Evolutionary conservation across 371 early-diverging fungal genomes (phyloP).

Genomic region (Fennellomyces sp.): DNA sequence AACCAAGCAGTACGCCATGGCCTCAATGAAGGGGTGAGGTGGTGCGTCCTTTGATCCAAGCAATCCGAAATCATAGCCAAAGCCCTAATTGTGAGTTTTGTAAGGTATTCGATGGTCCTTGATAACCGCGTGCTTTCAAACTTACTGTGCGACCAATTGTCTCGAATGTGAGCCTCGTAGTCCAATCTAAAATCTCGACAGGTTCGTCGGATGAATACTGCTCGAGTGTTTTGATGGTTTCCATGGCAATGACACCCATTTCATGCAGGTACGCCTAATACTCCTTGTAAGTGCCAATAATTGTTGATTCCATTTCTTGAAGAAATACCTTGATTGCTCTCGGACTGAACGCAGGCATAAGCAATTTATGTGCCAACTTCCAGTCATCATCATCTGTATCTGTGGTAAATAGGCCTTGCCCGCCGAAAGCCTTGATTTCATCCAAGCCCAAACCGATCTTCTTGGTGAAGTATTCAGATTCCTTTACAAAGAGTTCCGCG

Average conservation of each 20-base stretch:
- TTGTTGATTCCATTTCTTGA: neutral
- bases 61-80: constrained; percentile 60
- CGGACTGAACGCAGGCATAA: constrained; percentile 55
- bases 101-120: too few relatives aligned
- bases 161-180: constrained; percentile 57
- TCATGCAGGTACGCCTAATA: constrained; percentile 42
- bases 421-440: constrained; percentile 42
- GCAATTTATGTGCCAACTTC: constrained; percentile 54
- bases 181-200: constrained; percentile 56
- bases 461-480: constrained; percentile 50
- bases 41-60: constrained; percentile 39
- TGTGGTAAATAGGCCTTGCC: constrained; percentile 50
- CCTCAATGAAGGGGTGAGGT: constrained; percentile 50
- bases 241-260: constrained; percentile 41
- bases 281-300: neutral
- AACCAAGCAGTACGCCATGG: constrained; percentile 50
- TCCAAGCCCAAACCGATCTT: constrained; percentile 20
- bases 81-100: too few relatives aligned
- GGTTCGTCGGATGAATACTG: constrained; percentile 34
- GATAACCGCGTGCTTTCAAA: too few relatives aligned
- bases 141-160: constrained; percentile 52
- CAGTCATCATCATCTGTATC: constrained; percentile 46
- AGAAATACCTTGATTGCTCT: constrained; percentile 34
- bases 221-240: constrained; percentile 40
- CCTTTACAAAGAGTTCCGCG: constrained; percentile 37